A percentile compares a stretch with the other conserved stretches of the same genome.
phyloP scores from a whole-genome alignment of 306 rosid species.

The Crataegus laevigata region DNA sequence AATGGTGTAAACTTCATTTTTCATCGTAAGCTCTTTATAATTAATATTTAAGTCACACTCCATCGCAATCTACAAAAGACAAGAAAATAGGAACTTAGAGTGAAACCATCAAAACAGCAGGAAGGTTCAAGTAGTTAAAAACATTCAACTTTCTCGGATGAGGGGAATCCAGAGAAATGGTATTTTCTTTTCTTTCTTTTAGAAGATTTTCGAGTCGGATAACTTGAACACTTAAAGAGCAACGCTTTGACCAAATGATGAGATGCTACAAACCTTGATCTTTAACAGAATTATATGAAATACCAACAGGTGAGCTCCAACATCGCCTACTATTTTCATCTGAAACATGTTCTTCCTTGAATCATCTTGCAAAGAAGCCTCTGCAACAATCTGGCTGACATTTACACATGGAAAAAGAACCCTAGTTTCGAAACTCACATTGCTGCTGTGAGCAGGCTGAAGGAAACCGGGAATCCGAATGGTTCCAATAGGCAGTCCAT shows the following conservation, averaged over 20 bases:
- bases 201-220: background rate
- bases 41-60: slow-evolving; percentile 38
- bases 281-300: slow-evolving; percentile 22
- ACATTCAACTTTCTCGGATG: background rate
- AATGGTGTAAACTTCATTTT: slow-evolving; percentile 14
- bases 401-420: slow-evolving; percentile 27
- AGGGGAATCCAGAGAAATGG: background rate
- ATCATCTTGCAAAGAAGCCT: slow-evolving; percentile 13
- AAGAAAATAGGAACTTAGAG: too few relatives aligned
- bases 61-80: slow-evolving; percentile 30
- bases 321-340: slow-evolving; percentile 35
- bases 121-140: too few relatives aligned
- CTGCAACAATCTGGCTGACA: slow-evolving; percentile 20
- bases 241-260: background rate
- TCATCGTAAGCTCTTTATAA: slow-evolving; percentile 12
- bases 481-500: slow-evolving; percentile 29
- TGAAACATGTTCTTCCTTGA: slow-evolving; percentile 13
- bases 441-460: slow-evolving; percentile 41
- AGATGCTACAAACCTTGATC: slow-evolving; percentile 30
- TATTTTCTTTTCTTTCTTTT: background rate
- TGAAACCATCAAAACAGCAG: too few relatives aligned
- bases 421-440: slow-evolving; percentile 26
- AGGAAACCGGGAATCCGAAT: slow-evolving; percentile 38
- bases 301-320: slow-evolving; percentile 30
- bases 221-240: background rate